Evolutionary conservation across 1,139 yeast genomes (phyloP).

Genomic region (Lodderomyces metapsilosis): DNA sequence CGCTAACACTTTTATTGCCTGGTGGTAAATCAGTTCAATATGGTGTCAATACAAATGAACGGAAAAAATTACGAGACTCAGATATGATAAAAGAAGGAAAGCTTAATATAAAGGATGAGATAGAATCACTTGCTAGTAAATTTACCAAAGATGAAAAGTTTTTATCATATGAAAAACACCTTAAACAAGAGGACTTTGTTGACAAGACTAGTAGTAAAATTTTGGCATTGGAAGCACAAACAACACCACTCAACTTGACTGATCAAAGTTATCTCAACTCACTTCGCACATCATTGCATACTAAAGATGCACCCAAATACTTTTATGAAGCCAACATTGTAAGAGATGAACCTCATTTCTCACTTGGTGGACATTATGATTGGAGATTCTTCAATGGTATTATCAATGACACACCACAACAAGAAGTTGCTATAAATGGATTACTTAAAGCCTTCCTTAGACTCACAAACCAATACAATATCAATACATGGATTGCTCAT

Average conservation of each 20-base stretch:
- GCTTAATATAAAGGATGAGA: slow-evolving; percentile 9
- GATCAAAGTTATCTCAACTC: slow-evolving; percentile 16
- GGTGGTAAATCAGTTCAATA: slow-evolving; percentile 18
- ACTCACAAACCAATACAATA: slow-evolving; percentile 24
- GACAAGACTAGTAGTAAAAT: slow-evolving; percentile 21
- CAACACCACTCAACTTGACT: slow-evolving; percentile 9
- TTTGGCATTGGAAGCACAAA: slow-evolving; percentile 3
- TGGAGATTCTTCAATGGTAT: slow-evolving; percentile 47
- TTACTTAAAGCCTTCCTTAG: slow-evolving; percentile 33
- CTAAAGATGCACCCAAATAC: slow-evolving; percentile 37
- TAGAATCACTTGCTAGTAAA: slow-evolving; percentile 8
- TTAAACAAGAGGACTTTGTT: slow-evolving; percentile 20
- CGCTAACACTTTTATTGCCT: slow-evolving; percentile 33
- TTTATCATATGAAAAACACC: slow-evolving; percentile 13
- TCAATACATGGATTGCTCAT: slow-evolving; percentile 51
- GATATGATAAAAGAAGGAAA: slow-evolving; percentile 9
- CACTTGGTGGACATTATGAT: slow-evolving; percentile 40
- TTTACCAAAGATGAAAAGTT: neutral
- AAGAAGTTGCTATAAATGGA: slow-evolving; percentile 27
- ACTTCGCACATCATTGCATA: slow-evolving; percentile 12
- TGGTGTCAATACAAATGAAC: slow-evolving; percentile 17
- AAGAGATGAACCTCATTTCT: slow-evolving; percentile 25
- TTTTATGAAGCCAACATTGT: slow-evolving; percentile 50
- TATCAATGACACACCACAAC: slow-evolving; percentile 24
- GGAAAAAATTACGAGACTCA: slow-evolving; percentile 15